phyloP scores from a whole-genome alignment of 1,284 basidiomycete genomes.

The Naganishia liquefaciens region DNA sequence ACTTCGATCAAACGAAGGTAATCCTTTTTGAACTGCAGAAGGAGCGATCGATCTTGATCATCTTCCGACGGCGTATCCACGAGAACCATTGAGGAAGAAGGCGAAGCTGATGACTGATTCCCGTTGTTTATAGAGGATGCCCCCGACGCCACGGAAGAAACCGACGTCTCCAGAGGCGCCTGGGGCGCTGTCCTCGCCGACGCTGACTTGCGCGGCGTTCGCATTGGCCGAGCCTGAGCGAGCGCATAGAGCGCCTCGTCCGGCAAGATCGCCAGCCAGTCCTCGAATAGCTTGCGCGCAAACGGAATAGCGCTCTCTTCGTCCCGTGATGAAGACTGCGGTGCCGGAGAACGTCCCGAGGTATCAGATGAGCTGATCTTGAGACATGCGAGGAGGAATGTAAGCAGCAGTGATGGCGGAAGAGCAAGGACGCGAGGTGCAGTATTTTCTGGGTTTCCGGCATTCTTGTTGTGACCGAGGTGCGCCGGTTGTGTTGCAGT shows the following conservation, averaged over 20 bases:
- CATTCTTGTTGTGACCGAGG: background rate
- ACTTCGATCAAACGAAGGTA: slow-evolving; percentile 26
- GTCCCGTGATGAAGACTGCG: background rate
- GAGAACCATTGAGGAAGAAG: slow-evolving; percentile 21
- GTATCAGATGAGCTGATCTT: slow-evolving; percentile 9
- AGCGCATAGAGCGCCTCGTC: slow-evolving; percentile 26
- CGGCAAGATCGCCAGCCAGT: slow-evolving; percentile 26
- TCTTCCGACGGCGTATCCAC: slow-evolving; percentile 14
- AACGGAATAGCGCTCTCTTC: slow-evolving; percentile 20
- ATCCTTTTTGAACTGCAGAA: slow-evolving; percentile 28
- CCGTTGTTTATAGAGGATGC: slow-evolving; percentile 1
- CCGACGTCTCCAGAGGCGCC: slow-evolving; percentile 17
- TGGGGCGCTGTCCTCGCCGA: background rate
- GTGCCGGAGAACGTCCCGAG: background rate
- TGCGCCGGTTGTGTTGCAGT: background rate
- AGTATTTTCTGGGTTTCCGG: background rate
- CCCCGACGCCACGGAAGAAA: slow-evolving; percentile 5
- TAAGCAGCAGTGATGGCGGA: slow-evolving; percentile 13
- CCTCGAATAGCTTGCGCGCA: slow-evolving; percentile 24
- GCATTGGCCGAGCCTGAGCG: slow-evolving; percentile 13
- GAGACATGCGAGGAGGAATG: slow-evolving; percentile 14
- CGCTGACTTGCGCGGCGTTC: slow-evolving; percentile 5
- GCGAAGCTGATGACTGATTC: slow-evolving; percentile 5
- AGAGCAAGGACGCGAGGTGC: background rate
- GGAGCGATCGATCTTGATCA: slow-evolving; percentile 13